Evolutionary conservation across 2,329 filamentous ascomycete species (phyloP), one percentile per base, ranked within the genome.

Genomic region (Penicillium sp.): DNA sequence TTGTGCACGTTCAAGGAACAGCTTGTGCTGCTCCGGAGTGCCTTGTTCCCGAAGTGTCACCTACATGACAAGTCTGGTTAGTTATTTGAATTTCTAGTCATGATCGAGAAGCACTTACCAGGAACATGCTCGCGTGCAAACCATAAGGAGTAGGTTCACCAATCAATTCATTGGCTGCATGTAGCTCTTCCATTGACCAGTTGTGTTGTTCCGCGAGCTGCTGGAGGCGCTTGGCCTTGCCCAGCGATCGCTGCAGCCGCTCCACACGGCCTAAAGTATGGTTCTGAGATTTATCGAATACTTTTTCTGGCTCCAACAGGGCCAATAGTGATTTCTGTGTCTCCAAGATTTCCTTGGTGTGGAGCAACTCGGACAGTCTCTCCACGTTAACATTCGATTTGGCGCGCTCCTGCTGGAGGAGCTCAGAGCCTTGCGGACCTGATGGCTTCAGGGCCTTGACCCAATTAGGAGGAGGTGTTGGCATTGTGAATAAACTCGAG

Each of bases 201-300:
- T 83, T 80, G 72, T 91, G 80, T 74, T 88, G 75, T 50, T 83
- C 79, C 29, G 82, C 78, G 54, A 93, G 76, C 64, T 87, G 84
- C 51, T 84, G 82, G 63, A 92, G 74, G 47, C 81, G 81, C 80
- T 92, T 92, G 43, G 80, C 87, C 55, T 88, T 79, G 6, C 84
- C 87, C 51, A 93, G 77, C 1, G 89, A 83, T 32, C 81, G 83
- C 67, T 89, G 82, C 65, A 91, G 85, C 45, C 85, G 81, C 58
- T 89, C 86, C 26, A 83, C 79, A 41, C 89, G 79, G 39, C 88
- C 87, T 61, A 84, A 80, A 70, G 89, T 89, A 74, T 90, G 90
- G 69, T 91, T 90, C 60, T 88, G 84, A 3, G 84, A 84, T 75
- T 91, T 92, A 73, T 91, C 86, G 62, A 92, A 91, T 53, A 90